Evolutionary conservation across 169 alveolate species (phyloP).

Genomic region (Eimeria maxima): DNA sequence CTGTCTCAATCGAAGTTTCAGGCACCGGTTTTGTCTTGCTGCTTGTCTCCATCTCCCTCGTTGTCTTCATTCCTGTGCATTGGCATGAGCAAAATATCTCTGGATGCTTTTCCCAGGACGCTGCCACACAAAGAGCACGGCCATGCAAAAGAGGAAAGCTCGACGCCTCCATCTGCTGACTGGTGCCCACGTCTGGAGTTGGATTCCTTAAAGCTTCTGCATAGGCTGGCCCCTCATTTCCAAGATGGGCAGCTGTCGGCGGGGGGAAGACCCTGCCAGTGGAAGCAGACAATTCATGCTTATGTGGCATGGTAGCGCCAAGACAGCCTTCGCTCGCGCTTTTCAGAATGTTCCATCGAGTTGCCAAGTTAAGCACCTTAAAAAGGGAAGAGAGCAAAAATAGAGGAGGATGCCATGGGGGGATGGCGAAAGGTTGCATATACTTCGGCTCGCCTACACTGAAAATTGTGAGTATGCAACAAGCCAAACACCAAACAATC

Average conservation of each 20-base stretch:
- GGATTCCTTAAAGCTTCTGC: neutral
- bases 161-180: neutral
- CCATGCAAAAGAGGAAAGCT: constrained; percentile 37
- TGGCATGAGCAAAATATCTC: constrained; percentile 35
- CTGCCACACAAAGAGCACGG: constrained; percentile 59
- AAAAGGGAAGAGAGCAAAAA: neutral
- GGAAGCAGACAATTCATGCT: constrained; percentile 24
- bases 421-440: neutral
- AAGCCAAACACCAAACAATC: neutral
- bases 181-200: neutral
- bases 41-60: neutral
- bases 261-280: neutral
- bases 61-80: neutral
- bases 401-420: neutral
- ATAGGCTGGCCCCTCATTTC: neutral
- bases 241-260: neutral
- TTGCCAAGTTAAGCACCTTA: constrained; percentile 33
- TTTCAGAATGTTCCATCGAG: constrained; percentile 64
- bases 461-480: neutral
- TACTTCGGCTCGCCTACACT: neutral
- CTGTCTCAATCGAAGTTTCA: neutral
- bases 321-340: neutral
- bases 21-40: neutral
- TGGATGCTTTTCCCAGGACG: constrained; percentile 24
- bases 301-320: neutral